Evolutionary conservation across 2,329 filamentous ascomycete species (phyloP), one percentile per base, ranked within the genome.

Genomic region (Sarocladium strictum): DNA sequence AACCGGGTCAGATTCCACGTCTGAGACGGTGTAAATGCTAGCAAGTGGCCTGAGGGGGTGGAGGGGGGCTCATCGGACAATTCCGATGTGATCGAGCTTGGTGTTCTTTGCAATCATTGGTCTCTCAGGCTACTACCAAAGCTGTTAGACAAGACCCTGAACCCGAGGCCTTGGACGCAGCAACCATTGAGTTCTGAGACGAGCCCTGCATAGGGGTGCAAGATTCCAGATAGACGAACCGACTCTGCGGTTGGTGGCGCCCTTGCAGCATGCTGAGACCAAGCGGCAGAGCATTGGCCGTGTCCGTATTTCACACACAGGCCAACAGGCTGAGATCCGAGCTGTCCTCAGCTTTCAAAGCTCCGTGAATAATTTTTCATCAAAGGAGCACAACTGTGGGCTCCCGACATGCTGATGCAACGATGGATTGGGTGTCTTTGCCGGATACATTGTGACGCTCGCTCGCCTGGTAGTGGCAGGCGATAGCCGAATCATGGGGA

Each of bases 281-380:
- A n/a, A 27, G 43, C 29, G 43, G 43, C 43, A 29, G 43, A 47
- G 43, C 29, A 23, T 47, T 11, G 43, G 43, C 43, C 43, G n/a
- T 12, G 23, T n/a, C 21, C 23, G 43, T 12, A 11, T 14, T 23
- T 14, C 12, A 23, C 17, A 43, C n/a, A n/a, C n/a, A n/a, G n/a
- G n/a, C n/a, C n/a, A n/a, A n/a, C n/a, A n/a, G n/a, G n/a, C n/a
- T n/a, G n/a, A n/a, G n/a, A n/a, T n/a, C n/a, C n/a, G n/a, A n/a
- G n/a, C n/a, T n/a, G n/a, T n/a, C n/a, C n/a, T n/a, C n/a, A n/a
- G n/a, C n/a, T n/a, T n/a, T n/a, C n/a, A n/a, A n/a, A n/a, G n/a
- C n/a, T n/a, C n/a, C n/a, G n/a, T n/a, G n/a, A n/a, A n/a, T n/a
- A n/a, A n/a, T n/a, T n/a, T n/a, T n/a, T n/a, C n/a, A n/a, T n/a